Conservation (phyloP, 129 eudicot species). For the Heracleum sosnowskyi region DNA sequence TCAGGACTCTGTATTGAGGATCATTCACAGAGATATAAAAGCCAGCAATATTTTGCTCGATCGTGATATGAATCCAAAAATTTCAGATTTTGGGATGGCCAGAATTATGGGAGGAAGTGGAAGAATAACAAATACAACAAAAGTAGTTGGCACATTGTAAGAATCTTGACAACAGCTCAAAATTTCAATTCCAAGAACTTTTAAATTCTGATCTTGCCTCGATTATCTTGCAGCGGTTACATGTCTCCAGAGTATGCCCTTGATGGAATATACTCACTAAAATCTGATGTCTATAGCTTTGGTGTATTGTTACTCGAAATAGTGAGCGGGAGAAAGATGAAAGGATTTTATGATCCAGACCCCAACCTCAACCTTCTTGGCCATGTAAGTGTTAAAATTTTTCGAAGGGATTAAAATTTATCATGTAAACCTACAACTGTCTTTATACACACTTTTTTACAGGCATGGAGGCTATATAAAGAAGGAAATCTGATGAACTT, state of each 20-base stretch:
- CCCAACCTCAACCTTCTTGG: constrained; percentile 10
- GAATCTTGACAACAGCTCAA: not conserved
- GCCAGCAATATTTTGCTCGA: constrained; percentile 3
- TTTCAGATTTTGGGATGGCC: constrained; percentile 7
- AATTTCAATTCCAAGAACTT: not conserved
- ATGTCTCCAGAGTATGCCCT: constrained; percentile 14
- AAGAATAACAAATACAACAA: constrained; percentile 1
- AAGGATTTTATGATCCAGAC: constrained; percentile 3
- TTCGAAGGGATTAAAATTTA: not conserved
- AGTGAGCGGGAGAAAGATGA: constrained; percentile 2
- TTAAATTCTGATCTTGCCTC: not conserved
- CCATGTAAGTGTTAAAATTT: not conserved
- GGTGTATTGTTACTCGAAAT: constrained; percentile 8
- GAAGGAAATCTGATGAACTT: not conserved
- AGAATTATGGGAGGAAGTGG: constrained; percentile 1
- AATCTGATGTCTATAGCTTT: constrained; percentile 9
- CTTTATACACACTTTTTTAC: not conserved
- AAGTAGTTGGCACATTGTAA: constrained; percentile 8
- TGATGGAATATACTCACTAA: constrained; percentile 3
- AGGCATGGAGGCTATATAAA: constrained; percentile 11
- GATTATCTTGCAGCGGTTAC: constrained; percentile 1
- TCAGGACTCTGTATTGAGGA: constrained; percentile 4
- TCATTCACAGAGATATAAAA: constrained; percentile 11
- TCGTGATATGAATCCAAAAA: constrained; percentile 5
- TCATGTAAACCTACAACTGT: not conserved